These are phyloP conservation scores for Mucor plumbeus DNA, from an alignment of 371 early-diverging fungal genomes.

Conservation along the genomic window DNA sequence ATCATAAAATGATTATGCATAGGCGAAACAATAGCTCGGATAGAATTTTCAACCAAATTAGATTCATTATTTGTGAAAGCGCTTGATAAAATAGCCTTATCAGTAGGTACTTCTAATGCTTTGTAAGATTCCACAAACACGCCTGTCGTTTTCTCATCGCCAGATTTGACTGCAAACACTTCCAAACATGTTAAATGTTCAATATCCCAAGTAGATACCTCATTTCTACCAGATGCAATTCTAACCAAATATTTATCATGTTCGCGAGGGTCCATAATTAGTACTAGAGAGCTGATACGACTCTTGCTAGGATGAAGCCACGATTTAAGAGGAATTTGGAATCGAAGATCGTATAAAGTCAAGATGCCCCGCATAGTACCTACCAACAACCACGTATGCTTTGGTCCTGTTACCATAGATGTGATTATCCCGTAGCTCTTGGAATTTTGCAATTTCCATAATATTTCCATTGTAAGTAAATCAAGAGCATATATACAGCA, in stretches of 20 bases:
- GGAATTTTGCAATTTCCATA: slow-evolving; percentile 69
- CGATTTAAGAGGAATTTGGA: slow-evolving; percentile 73
- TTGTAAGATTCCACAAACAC: slow-evolving; percentile 57
- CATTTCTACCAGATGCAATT: slow-evolving; percentile 75
- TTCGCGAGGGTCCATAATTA: slow-evolving; percentile 56
- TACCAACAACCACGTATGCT: slow-evolving; percentile 72
- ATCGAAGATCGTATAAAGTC: slow-evolving; percentile 85
- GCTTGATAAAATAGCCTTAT: slow-evolving; percentile 54
- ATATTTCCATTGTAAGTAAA: slow-evolving; percentile 70
- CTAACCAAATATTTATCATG: slow-evolving; percentile 48
- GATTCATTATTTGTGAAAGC: slow-evolving; percentile 60
- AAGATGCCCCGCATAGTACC: slow-evolving; percentile 87
- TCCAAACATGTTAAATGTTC: slow-evolving; percentile 73
- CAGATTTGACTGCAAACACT: slow-evolving; percentile 66
- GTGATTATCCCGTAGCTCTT: slow-evolving; percentile 70
- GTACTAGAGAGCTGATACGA: slow-evolving; percentile 66
- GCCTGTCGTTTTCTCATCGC: slow-evolving; percentile 61
- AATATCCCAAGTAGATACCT: slow-evolving; percentile 88
- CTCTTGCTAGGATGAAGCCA: slow-evolving; percentile 84
- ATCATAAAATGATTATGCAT: slow-evolving; percentile 70
- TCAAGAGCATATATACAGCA: slow-evolving; percentile 81
- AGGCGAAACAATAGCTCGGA: slow-evolving; percentile 60
- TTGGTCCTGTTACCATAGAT: slow-evolving; percentile 70
- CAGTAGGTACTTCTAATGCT: slow-evolving; percentile 59
- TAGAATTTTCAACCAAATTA: slow-evolving; percentile 57